Conservation (phyloP, 805 yeast species). For the Metschnikowia lochheadii region DNA sequence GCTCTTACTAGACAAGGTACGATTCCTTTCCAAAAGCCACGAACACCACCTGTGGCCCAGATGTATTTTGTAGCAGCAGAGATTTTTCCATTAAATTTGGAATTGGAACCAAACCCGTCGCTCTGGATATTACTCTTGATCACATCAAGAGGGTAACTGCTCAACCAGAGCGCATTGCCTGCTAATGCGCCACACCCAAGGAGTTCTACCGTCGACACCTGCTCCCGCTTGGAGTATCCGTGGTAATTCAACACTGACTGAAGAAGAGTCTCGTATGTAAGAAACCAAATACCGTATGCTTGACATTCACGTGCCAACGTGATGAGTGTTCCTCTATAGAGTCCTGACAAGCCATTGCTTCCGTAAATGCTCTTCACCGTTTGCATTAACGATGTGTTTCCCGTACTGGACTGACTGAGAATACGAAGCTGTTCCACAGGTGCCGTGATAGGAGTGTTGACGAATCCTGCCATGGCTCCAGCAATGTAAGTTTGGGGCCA, state of each 20-base stretch:
- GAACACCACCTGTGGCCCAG: constrained; percentile 38
- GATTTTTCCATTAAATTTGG: constrained; percentile 41
- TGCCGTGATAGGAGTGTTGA: constrained; percentile 58
- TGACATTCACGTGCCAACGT: constrained; percentile 60
- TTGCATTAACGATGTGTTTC: constrained; percentile 21
- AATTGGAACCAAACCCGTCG: constrained; percentile 43
- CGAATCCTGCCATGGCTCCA: constrained; percentile 64
- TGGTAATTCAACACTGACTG: constrained; percentile 30
- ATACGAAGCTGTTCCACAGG: constrained; percentile 69
- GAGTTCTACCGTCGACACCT: constrained; percentile 53
- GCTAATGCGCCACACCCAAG: constrained; percentile 59
- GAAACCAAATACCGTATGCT: constrained; percentile 74
- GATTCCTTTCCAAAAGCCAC: constrained; percentile 62
- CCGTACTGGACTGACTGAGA: constrained; percentile 49
- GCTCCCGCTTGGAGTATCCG: constrained; percentile 39
- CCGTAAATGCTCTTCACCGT: constrained; percentile 42
- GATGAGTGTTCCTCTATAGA: constrained; percentile 52
- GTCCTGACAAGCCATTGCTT: constrained; percentile 45
- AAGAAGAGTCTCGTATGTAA: constrained; percentile 58
- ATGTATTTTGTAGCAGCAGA: constrained; percentile 37
- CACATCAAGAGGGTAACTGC: constrained; percentile 51
- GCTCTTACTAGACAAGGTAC: constrained; percentile 59
- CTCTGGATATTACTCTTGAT: constrained; percentile 51
- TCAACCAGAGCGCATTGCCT: constrained; percentile 64
- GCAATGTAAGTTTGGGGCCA: constrained; percentile 57